Percentiles rank a stretch among this genome's conserved stretches.
Evolutionary conservation across 768 basidiomycete species (phyloP).

Genomic region (Suillus cothurnatus): DNA sequence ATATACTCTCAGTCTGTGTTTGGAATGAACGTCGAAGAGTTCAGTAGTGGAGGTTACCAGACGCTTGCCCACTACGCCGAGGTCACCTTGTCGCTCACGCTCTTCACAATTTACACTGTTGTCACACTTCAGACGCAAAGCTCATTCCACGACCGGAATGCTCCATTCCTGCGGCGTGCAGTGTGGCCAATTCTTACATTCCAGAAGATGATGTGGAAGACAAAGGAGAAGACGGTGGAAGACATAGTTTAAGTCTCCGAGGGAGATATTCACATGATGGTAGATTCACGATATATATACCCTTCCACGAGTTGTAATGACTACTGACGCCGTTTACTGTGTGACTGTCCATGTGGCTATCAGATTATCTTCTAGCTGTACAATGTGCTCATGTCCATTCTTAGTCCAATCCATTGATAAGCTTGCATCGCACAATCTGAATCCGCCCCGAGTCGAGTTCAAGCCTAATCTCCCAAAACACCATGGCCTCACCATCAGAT

Average conservation of each 20-base stretch:
- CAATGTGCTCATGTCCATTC: background rate
- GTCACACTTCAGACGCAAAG: constrained; percentile 49
- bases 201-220: background rate
- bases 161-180: constrained; percentile 20
- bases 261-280: background rate
- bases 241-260: background rate
- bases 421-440: background rate
- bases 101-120: constrained; percentile 53
- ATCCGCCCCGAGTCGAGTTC: background rate
- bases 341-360: no score
- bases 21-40: constrained; percentile 57
- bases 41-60: constrained; percentile 35
- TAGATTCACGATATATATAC: background rate
- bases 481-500: background rate
- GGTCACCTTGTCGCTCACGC: constrained; percentile 49
- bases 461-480: background rate
- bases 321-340: background rate
- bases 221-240: no score
- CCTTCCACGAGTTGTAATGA: background rate
- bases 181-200: constrained; percentile 24
- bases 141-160: constrained; percentile 18
- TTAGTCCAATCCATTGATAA: background rate
- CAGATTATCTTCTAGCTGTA: background rate
- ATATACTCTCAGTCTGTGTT: constrained; percentile 45
- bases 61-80: constrained; percentile 43